A percentile compares a stretch with the other conserved stretches of the same genome.
Conservation (phyloP, 169 alveolate genomes). For the Theileria parva region DNA sequence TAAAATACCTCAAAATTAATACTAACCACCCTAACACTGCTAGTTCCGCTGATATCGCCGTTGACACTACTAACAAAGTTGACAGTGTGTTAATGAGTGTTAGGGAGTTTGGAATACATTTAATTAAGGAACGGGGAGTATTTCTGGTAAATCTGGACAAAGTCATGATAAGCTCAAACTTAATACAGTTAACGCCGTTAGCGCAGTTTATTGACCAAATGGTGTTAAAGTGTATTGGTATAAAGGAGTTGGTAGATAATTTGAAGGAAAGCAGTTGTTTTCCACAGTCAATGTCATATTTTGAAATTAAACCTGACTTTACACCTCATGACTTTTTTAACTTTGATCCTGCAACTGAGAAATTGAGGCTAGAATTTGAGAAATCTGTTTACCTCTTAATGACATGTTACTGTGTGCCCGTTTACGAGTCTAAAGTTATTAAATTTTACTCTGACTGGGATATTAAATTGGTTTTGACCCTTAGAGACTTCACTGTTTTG, state of each 20-base stretch:
- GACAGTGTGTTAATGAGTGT: not conserved
- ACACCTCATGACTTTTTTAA: slow-evolving; percentile 6
- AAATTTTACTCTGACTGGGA: not conserved
- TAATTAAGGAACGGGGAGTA: not conserved
- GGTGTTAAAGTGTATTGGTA: not conserved
- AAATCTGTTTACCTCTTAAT: not conserved
- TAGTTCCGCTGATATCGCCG: not conserved
- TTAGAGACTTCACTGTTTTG: not conserved
- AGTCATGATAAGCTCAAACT: not conserved
- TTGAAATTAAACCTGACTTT: not conserved
- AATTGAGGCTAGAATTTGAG: not conserved
- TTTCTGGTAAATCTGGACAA: not conserved
- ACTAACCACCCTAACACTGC: not conserved
- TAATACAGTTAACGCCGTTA: not conserved
- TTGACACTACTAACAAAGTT: not conserved
- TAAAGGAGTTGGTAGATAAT: not conserved
- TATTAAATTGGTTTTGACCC: not conserved
- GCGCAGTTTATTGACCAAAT: not conserved
- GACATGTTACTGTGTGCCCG: slow-evolving; percentile 3
- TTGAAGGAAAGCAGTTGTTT: not conserved
- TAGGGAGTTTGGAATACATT: not conserved
- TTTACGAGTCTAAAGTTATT: not conserved
- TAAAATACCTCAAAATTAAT: not conserved
- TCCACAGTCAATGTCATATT: not conserved
- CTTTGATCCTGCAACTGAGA: not conserved